phyloP scores from a whole-genome alignment of 2,329 filamentous ascomycete genomes.

The Simplicillium sp. region DNA sequence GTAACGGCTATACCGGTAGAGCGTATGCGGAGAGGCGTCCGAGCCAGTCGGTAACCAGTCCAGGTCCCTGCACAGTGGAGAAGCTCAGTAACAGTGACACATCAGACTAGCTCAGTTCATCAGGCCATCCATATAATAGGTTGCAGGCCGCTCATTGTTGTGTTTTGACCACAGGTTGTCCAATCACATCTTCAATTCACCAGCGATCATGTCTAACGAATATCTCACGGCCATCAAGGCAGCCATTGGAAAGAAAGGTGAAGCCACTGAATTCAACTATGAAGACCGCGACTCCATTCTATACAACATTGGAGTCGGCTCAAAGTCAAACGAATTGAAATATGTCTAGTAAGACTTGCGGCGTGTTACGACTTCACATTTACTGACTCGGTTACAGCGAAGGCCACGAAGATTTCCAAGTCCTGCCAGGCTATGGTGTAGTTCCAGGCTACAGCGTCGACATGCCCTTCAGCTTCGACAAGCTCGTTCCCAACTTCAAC shows the following conservation, averaged over 20 bases:
- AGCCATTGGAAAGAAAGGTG: conserved; percentile 60
- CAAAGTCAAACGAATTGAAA: conserved; percentile 77
- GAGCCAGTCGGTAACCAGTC: no score
- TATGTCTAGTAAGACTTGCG: conserved; percentile 57
- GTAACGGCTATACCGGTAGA: no score
- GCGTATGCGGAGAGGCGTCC: no score
- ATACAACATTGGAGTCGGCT: conserved; percentile 91
- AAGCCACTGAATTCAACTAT: conserved; percentile 70
- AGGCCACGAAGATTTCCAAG: conserved; percentile 84
- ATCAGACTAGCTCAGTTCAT: no score
- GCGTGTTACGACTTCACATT: neutral
- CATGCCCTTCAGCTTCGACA: conserved; percentile 67
- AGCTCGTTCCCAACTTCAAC: conserved; percentile 88
- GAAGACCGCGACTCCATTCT: conserved; percentile 82
- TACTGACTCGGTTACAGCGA: conserved; percentile 38
- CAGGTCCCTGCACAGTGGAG: no score
- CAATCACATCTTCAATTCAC: no score
- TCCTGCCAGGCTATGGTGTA: conserved; percentile 88
- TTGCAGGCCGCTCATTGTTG: no score
- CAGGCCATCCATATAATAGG: no score
- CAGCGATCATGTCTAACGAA: conserved; percentile 31
- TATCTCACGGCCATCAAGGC: conserved; percentile 66
- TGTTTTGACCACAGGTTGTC: no score
- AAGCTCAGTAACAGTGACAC: no score
- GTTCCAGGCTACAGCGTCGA: conserved; percentile 82